Base-by-base conservation (phyloP, 192 early-diverging fungal genomes). In the Backusella tuberculispora region DNA sequence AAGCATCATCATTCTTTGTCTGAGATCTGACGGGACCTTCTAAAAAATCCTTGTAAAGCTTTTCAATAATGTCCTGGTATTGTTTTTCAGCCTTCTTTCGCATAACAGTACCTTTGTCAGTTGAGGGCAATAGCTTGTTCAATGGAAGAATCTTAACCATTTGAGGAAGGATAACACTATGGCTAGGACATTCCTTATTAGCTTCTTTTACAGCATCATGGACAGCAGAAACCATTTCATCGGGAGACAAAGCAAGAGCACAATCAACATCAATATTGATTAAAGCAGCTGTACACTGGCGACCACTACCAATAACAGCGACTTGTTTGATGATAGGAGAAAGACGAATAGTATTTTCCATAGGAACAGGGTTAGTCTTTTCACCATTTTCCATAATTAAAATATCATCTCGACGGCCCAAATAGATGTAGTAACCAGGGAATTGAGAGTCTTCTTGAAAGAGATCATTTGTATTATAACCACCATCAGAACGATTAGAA, bases 11-110 rank as follows among this genome's bases (percentile, higher is more conserved):
- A 19, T 76, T 21, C 67, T 68, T 70, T 42, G 71, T 17, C 15
- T 19, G 21, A 17, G 6, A 19, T 34, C 9, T 9, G 17, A 42
- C 74, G 67, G 15, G 46, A 5, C 17, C 46, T 47, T 47, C 17
- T 47, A 47, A 47, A 56, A 83, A 83, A 53, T 82, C 74, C 38
- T 78, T 65, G 75, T 90, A 93, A 82, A 91, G 78, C 17, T 63
- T 69, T 2, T 83, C 82, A 53, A 95, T 84, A 37, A 83, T 50
- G 19, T 80, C 46, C 21, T 78, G 79, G 71, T 88, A 87, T 6
- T 69, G 42, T 40, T 87, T 74, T 41, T 85, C 77, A 44, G 90
- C 85, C 40, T 85, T 45, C 10, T 77, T 81, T 44, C 79, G 29
- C 44, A 29, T 40, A 9, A 76, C 41, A 2, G 74, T 76, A 56